Evolutionary conservation across 257 asterid genomes (phyloP), one percentile per base, ranked within the genome.

Genomic region (Jasminum sambac): DNA sequence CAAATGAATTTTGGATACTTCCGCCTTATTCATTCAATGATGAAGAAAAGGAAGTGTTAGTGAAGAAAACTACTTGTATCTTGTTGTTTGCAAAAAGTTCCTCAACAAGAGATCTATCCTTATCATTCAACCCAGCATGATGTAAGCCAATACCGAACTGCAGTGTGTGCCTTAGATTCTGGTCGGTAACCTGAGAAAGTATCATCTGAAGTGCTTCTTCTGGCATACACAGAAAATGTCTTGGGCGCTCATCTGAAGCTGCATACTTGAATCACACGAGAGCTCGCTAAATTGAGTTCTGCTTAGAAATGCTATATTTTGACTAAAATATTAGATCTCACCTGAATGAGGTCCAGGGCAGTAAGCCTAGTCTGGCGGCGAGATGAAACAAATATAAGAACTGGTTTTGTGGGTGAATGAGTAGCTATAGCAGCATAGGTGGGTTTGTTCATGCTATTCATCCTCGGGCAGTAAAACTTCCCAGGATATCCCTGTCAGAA

Each of bases 311-410:
- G 37, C 23, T 11, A 37, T 40, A 65, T 66, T 63, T 43, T 25
- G 50, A 77, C 66, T 11, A 66, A 36, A 61, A 55, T 11, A 64
- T 39, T 64, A 50, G 72, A 67, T 65, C 86, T 81, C 67, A 94
- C 99, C 92, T 91, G 98, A 82, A 94, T 91, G 83, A 94, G 96
- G 74, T 94, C 99, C 79, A 94, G 83, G 39, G 99, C 99, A 67
- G 99, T 94, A 69, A 94, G 98, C 82, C 99, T 91, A 43, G 99
- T 94, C 80, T 94, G 99, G 71, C 99, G 99, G 73, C 99, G 99
- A 25, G 99, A 94, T 67, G 99, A 94, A 72, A 94, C 99, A 79
- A 94, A 94, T 76, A 94, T 86, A 62, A 94, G 95, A 82, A 94
- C 98, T 59, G 99, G 99, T 79, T 94, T 94, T 76, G 91, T 76